Conservation (phyloP, 1,139 yeast species). For the Zygosaccharomyces pseudobailii region DNA sequence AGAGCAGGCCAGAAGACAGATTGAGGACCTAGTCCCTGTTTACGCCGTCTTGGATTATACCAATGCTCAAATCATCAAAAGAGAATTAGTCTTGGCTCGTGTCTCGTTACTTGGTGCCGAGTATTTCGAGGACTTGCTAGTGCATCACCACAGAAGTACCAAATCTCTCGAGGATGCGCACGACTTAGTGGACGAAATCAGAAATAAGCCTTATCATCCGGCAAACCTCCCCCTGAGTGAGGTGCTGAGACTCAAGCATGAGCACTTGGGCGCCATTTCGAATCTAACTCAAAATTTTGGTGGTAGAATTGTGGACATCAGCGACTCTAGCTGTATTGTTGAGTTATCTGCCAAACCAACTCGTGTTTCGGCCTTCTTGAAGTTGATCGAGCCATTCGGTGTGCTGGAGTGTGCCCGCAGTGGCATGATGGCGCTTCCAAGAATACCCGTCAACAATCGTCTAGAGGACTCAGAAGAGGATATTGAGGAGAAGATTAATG, state of each 20-base stretch:
- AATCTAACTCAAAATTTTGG: conserved; percentile 83
- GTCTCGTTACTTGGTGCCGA: conserved; percentile 93
- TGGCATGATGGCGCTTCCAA: conserved; percentile 97
- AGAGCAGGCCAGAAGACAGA: conserved; percentile 98
- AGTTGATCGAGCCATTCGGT: conserved; percentile 91
- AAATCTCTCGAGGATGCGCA: conserved; percentile 22
- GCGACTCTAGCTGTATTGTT: conserved; percentile 89
- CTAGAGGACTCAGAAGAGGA: conserved; percentile 53
- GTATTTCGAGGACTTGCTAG: conserved; percentile 89
- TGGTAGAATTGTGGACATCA: conserved; percentile 85
- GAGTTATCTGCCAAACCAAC: conserved; percentile 94
- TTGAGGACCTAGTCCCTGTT: conserved; percentile 95
- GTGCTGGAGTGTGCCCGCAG: conserved; percentile 93
- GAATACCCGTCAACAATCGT: conserved; percentile 69
- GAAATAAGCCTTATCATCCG: conserved; percentile 64
- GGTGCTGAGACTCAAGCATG: conserved; percentile 89
- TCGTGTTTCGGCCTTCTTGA: conserved; percentile 79
- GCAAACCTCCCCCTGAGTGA: conserved; percentile 85
- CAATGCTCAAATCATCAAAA: conserved; percentile 79
- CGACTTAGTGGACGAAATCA: conserved; percentile 36
- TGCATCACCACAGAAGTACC: conserved; percentile 61
- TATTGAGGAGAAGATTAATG: conserved; percentile 28
- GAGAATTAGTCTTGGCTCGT: conserved; percentile 88
- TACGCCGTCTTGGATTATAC: conserved; percentile 96
- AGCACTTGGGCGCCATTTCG: conserved; percentile 79